A percentile compares a stretch with the other conserved stretches of the same genome.
These are phyloP conservation scores for Medicago arabica DNA, from an alignment of 306 rosid species.

Conservation along the genomic window DNA sequence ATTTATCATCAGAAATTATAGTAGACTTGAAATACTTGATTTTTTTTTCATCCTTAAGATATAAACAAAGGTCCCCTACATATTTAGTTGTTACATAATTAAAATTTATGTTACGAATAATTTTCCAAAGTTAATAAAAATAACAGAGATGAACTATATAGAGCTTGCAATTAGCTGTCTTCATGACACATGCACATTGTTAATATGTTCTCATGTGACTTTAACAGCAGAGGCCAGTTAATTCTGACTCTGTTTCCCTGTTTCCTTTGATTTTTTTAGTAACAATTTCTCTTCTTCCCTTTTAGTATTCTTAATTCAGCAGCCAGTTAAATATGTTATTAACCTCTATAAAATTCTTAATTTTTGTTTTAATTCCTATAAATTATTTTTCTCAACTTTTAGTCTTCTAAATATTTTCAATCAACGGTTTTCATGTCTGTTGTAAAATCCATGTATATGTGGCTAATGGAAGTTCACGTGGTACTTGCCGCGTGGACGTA, in stretches of 20 bases:
- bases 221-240: conserved; percentile 33
- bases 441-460: too few species aligned
- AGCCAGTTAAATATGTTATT: background rate
- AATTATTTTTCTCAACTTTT: too few species aligned
- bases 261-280: background rate
- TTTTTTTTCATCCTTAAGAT: conserved; percentile 2
- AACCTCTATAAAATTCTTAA: background rate
- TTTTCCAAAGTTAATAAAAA: background rate
- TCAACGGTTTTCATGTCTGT: too few species aligned
- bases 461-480: too few species aligned
- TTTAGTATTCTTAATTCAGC: background rate
- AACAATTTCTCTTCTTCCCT: background rate
- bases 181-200: conserved; percentile 38
- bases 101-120: conserved; percentile 9
- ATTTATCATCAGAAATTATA: background rate
- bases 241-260: conserved; percentile 30
- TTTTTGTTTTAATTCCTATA: too few species aligned
- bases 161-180: conserved; percentile 48
- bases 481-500: too few species aligned
- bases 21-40: background rate
- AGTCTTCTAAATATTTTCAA: too few species aligned
- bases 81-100: conserved; percentile 32
- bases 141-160: conserved; percentile 14
- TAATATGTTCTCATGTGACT: conserved; percentile 36
- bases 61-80: conserved; percentile 7